Conservation (phyloP, 2,329 filamentous ascomycete genomes). For the Fusarium torreyae region DNA sequence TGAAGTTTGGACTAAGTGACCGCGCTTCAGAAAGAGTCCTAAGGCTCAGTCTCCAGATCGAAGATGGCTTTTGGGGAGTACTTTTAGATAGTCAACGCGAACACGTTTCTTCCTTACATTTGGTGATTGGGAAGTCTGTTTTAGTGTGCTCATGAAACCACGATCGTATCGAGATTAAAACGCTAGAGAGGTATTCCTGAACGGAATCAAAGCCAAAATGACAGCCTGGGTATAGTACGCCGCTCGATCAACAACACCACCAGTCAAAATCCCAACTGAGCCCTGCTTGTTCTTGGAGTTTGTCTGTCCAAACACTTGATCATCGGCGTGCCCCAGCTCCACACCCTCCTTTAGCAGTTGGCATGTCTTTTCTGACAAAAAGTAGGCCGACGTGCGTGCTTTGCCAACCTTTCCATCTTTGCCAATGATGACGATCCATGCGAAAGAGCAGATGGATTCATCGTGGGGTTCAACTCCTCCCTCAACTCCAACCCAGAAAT, state of each 20-base stretch:
- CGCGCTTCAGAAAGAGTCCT: too few species aligned
- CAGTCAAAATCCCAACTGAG: slow-evolving; percentile 59
- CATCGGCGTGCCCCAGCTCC: slow-evolving; percentile 59
- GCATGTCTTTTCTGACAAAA: slow-evolving; percentile 57
- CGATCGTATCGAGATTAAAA: slow-evolving; percentile 41
- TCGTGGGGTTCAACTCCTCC: slow-evolving; percentile 56
- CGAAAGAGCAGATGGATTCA: slow-evolving; percentile 55
- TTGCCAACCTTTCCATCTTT: slow-evolving; percentile 52
- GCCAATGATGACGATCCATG: slow-evolving; percentile 57
- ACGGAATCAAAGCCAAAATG: slow-evolving; percentile 59
- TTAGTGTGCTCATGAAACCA: too few species aligned
- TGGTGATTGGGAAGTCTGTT: too few species aligned
- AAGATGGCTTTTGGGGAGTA: too few species aligned
- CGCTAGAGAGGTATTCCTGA: slow-evolving; percentile 54
- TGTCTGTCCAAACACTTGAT: slow-evolving; percentile 55
- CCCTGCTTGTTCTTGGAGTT: slow-evolving; percentile 59
- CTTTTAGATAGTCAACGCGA: too few species aligned
- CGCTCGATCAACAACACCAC: slow-evolving; percentile 55
- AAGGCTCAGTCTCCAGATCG: too few species aligned
- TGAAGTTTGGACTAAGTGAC: too few species aligned
- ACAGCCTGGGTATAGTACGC: slow-evolving; percentile 58
- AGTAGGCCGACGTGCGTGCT: slow-evolving; percentile 58
- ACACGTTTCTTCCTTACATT: too few species aligned
- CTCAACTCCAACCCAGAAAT: slow-evolving; percentile 61
- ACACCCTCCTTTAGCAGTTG: slow-evolving; percentile 53